These are phyloP conservation scores for Nemania diffusa DNA, from an alignment of 2,329 filamentous ascomycete species.

Conservation along the genomic window DNA sequence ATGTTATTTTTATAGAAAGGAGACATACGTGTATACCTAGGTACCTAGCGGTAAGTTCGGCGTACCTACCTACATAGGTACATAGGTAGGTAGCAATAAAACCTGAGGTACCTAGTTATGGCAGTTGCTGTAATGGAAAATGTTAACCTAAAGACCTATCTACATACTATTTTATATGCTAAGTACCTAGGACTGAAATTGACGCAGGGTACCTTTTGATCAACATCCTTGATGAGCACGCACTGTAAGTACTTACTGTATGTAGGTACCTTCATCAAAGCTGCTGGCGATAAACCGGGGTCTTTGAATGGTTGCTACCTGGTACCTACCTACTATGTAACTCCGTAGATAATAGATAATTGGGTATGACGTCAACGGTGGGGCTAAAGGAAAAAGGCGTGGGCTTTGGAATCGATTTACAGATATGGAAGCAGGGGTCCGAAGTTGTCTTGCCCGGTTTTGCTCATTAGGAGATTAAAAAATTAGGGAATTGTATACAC, in stretches of 20 bases:
- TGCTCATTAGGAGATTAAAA: no score
- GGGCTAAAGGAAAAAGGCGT: background rate
- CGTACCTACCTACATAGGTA: no score
- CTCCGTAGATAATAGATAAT: background rate
- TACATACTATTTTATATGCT: no score
- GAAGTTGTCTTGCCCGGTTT: background rate
- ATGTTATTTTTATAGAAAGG: no score
- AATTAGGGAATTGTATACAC: background rate
- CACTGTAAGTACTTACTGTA: background rate
- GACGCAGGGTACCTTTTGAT: background rate
- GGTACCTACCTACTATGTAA: no score
- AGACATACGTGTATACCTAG: no score
- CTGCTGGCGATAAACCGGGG: constrained; percentile 5
- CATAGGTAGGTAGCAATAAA: no score
- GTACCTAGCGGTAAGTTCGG: no score
- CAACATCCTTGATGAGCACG: background rate
- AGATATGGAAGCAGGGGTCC: background rate
- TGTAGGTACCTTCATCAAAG: background rate
- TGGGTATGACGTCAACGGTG: constrained; percentile 16
- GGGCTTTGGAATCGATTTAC: background rate
- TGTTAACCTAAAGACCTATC: no score
- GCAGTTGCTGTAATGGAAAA: no score
- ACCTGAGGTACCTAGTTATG: no score
- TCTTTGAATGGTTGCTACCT: background rate
- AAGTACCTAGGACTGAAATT: no score